phyloP scores from a whole-genome alignment of 2,329 filamentous ascomycete species.

The Xylaria sp. region DNA sequence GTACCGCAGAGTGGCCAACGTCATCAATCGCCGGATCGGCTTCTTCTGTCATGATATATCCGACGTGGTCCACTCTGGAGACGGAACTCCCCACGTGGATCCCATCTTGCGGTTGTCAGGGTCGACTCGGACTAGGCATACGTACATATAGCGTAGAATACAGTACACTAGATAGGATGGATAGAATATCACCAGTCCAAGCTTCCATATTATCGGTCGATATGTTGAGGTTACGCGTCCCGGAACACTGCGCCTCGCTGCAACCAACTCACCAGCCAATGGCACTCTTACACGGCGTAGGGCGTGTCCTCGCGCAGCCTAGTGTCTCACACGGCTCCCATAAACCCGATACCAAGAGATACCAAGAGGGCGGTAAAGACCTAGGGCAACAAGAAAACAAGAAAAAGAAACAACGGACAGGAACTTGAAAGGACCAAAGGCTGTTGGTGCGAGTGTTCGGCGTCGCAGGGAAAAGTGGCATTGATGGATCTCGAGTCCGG shows the following conservation, averaged over 20 bases:
- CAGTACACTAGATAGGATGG: too few relatives aligned
- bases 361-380: too few relatives aligned
- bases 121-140: not conserved
- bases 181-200: too few relatives aligned
- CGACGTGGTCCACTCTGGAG: not conserved
- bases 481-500: too few relatives aligned
- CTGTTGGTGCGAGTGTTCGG: too few relatives aligned
- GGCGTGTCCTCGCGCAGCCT: not conserved
- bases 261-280: slow-evolving; percentile 8
- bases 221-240: slow-evolving; percentile 16
- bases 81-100: slow-evolving; percentile 14
- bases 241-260: slow-evolving; percentile 19
- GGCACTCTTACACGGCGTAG: slow-evolving; percentile 7
- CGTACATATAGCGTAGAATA: not conserved
- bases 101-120: not conserved
- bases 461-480: too few relatives aligned
- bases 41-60: not conserved
- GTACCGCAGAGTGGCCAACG: not conserved
- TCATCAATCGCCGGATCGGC: not conserved
- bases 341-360: too few relatives aligned
- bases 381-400: too few relatives aligned
- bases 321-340: not conserved
- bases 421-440: too few relatives aligned
- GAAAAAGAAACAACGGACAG: too few relatives aligned
- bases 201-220: too few relatives aligned